phyloP scores from a whole-genome alignment of 148 eudicot genomes.

The Camellia lanceoleosa region DNA sequence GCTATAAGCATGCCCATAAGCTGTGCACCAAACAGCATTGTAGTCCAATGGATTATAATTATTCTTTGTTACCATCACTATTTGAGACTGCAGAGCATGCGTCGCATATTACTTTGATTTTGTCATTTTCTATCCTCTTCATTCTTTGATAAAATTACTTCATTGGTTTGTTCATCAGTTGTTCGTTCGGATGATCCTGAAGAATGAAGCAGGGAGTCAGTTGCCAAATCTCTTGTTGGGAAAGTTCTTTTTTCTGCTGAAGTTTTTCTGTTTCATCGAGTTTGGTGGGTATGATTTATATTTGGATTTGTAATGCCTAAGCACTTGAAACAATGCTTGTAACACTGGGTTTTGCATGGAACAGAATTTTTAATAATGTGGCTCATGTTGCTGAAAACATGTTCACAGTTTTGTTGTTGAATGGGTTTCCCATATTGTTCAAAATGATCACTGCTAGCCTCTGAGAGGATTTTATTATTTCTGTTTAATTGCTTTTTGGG shows the following conservation, averaged over 20 bases:
- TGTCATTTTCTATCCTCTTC: background rate
- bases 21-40: too few species aligned
- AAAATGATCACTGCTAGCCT: background rate
- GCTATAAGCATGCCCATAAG: too few species aligned
- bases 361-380: constrained; percentile 1
- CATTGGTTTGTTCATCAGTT: constrained; percentile 10
- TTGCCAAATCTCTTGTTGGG: background rate
- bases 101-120: background rate
- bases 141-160: background rate
- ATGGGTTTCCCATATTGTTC: constrained; percentile 1
- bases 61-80: background rate
- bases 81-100: background rate
- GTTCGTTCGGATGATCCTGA: constrained; percentile 22
- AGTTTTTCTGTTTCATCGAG: background rate
- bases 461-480: background rate
- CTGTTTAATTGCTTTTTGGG: background rate
- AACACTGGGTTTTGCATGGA: background rate
- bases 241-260: background rate
- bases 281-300: constrained; percentile 7
- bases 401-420: background rate
- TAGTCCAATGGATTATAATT: background rate
- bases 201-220: constrained; percentile 1
- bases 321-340: background rate
- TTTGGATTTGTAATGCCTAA: background rate
- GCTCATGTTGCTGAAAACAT: constrained; percentile 1